A percentile compares a stretch with the other conserved stretches of the same genome.
Evolutionary conservation across 176 grass and related monocot species (phyloP).

Genomic region (Pontederia paniculata): DNA sequence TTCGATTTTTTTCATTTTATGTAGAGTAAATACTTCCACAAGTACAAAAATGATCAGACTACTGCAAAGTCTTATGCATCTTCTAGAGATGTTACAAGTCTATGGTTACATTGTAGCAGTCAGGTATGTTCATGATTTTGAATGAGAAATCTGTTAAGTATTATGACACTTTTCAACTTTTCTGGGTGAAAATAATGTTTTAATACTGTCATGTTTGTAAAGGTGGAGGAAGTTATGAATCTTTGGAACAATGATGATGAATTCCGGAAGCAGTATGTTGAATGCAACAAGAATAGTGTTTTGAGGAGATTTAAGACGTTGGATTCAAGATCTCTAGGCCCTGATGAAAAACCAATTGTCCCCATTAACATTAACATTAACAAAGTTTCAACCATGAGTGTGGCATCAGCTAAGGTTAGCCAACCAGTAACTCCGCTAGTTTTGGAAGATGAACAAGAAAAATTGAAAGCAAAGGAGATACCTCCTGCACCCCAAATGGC

Average conservation of each 20-base stretch:
- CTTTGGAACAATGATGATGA: constrained; percentile 63
- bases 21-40: constrained; percentile 66
- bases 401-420: constrained; percentile 18
- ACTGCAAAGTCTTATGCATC: not conserved
- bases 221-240: constrained; percentile 34
- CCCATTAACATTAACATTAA: constrained; percentile 20
- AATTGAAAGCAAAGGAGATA: constrained; percentile 25
- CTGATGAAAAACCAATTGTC: constrained; percentile 49
- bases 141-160: too few relatives aligned
- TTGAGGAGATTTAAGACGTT: constrained; percentile 57
- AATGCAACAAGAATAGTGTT: constrained; percentile 55
- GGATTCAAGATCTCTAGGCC: constrained; percentile 70
- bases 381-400: not conserved
- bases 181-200: constrained; percentile 22
- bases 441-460: constrained; percentile 25
- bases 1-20: constrained; percentile 17
- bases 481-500: constrained; percentile 30
- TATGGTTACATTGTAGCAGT: constrained; percentile 38
- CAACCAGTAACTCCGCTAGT: constrained; percentile 21
- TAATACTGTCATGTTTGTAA: too few relatives aligned
- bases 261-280: constrained; percentile 68
- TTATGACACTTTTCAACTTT: constrained; percentile 15
- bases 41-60: constrained; percentile 38
- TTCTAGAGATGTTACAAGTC: constrained; percentile 21
- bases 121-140: constrained; percentile 36